Evolutionary conservation across 2,329 filamentous ascomycete genomes (phyloP).

Genomic region (Talaromyces marneffei): DNA sequence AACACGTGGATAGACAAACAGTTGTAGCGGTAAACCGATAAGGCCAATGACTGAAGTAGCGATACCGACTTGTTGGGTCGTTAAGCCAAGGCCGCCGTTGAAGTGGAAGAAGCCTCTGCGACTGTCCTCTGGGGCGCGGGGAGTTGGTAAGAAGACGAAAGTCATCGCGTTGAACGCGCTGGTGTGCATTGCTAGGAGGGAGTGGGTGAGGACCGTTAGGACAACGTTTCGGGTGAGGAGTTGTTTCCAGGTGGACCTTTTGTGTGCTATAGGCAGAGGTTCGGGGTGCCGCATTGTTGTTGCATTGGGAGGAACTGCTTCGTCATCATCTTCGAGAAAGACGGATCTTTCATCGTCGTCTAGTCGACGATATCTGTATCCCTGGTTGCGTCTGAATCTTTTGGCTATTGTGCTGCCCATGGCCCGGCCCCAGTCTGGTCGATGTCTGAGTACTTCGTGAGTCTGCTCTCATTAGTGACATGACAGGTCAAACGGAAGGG

Average conservation of each 20-base stretch:
- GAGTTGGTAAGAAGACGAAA: conserved; percentile 70
- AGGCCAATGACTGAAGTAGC: conserved; percentile 71
- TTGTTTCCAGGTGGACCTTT: conserved; percentile 42
- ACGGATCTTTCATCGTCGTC: conserved; percentile 26
- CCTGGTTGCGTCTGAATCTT: conserved; percentile 18
- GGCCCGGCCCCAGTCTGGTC: conserved; percentile 37
- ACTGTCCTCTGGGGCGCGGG: conserved; percentile 48
- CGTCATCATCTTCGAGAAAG: conserved; percentile 26
- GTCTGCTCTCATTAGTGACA: conserved; percentile 21
- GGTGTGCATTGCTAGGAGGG: conserved; percentile 67
- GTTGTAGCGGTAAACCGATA: conserved; percentile 68
- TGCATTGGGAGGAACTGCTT: conserved; percentile 25
- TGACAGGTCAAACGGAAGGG: background rate
- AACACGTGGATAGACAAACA: conserved; percentile 64
- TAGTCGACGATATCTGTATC: conserved; percentile 33
- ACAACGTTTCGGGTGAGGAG: conserved; percentile 52
- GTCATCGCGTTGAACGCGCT: conserved; percentile 71
- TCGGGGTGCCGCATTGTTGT: conserved; percentile 18
- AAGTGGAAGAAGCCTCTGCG: conserved; percentile 50
- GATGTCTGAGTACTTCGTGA: conserved; percentile 34
- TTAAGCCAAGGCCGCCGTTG: conserved; percentile 68
- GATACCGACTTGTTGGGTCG: conserved; percentile 64
- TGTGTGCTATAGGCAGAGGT: conserved; percentile 31
- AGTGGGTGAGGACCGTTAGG: conserved; percentile 57
- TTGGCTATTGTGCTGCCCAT: conserved; percentile 32